phyloP scores from a whole-genome alignment of 192 early-diverging fungal species.

The Umbelopsis sp. region DNA sequence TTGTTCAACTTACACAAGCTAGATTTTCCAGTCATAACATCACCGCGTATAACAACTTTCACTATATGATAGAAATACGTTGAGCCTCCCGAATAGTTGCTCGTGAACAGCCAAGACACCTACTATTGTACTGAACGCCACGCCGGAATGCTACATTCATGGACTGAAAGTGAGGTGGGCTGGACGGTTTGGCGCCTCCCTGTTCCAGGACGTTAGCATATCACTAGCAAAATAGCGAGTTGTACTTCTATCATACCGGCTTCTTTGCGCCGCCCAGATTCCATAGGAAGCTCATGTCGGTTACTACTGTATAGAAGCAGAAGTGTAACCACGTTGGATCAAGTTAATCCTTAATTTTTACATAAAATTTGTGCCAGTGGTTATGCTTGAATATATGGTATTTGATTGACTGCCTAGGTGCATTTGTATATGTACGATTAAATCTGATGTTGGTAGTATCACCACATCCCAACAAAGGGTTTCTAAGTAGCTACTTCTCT shows the following conservation, averaged over 20 bases:
- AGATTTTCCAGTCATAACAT: slow-evolving; percentile 61
- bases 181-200: neutral
- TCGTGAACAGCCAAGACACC: neutral
- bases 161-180: slow-evolving; percentile 27
- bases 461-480: no score
- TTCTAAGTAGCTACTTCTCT: no score
- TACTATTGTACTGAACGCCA: slow-evolving; percentile 54
- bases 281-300: slow-evolving; percentile 32
- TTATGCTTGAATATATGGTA: no score
- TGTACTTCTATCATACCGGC: neutral
- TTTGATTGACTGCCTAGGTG: no score
- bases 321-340: no score
- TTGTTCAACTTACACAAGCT: slow-evolving; percentile 48
- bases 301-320: no score
- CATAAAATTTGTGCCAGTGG: no score
- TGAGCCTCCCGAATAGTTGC: neutral
- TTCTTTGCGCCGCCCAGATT: slow-evolving; percentile 28
- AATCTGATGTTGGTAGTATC: no score
- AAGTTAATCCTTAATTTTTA: no score
- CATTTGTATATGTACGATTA: no score
- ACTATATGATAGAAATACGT: slow-evolving; percentile 35
- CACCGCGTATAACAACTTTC: slow-evolving; percentile 63
- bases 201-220: neutral
- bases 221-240: neutral
- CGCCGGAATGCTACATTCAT: slow-evolving; percentile 42